Conservation (phyloP, 495 filamentous ascomycete genomes). For the Podospora sp. region DNA sequence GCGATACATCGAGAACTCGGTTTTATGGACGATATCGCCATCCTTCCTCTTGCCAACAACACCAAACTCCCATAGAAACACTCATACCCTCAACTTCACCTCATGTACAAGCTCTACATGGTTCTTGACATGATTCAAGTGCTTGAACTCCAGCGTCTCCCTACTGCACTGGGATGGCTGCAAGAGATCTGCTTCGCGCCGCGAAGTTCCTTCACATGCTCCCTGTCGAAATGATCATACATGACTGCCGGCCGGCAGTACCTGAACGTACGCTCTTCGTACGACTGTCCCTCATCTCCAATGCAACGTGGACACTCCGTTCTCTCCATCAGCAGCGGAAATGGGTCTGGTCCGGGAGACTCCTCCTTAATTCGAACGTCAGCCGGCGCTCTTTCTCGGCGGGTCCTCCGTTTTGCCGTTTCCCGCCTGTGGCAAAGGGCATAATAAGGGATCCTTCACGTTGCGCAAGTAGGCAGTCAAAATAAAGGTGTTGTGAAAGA, state of each 20-base stretch:
- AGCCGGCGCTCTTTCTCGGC: background rate
- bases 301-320: background rate
- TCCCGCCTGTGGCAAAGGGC: background rate
- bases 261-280: background rate
- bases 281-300: background rate
- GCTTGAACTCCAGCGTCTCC: conserved; percentile 11
- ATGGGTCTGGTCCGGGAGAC: background rate
- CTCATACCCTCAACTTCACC: no score
- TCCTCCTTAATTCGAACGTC: background rate
- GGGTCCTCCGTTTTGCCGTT: background rate
- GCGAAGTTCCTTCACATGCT: background rate
- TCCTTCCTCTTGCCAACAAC: no score
- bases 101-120: no score
- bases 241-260: conserved; percentile 3
- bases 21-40: no score
- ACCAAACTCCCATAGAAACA: no score
- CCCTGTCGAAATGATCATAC: conserved; percentile 5
- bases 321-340: conserved; percentile 2
- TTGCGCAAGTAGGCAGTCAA: no score
- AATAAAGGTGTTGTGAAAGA: no score
- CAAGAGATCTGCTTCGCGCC: background rate
- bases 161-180: background rate
- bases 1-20: no score
- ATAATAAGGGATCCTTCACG: no score
- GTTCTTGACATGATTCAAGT: no score